Base-by-base conservation (phyloP, 148 eudicot species). In the Rheum nobile region DNA sequence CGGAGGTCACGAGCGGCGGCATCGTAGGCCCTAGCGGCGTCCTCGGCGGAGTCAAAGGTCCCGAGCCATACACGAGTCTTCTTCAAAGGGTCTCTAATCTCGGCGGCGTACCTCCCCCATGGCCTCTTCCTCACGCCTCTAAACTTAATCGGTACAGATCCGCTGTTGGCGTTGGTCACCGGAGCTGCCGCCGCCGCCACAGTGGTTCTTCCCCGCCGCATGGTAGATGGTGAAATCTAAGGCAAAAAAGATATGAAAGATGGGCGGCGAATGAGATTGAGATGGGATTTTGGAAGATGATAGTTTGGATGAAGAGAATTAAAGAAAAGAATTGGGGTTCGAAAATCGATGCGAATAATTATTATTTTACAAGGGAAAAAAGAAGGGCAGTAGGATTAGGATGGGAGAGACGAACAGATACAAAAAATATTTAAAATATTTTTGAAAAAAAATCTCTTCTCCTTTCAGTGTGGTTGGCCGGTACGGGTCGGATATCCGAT, bases 71-170 rank as follows among this genome's bases (percentile, higher is more conserved):
- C 92, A 47, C 96, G 81, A 17, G 89, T 80, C 24, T 90, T 90
- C 75, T 90, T 90, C 87, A 82, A 84, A 1, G 96, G 96, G 79
- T 90, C 92, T 65, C 96, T 81, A 75, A 90, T 90, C 88, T 90
- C 96, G 0, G 96, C 96, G 0, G 92, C 96, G 72, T 77, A 90
- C n/a, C 85, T 73, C 0, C 96, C 96, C 96, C 96, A 90, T 12
- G 96, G 96, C 8, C 96, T 72, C 76, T 86, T 90, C 9, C 96
- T 13, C 1, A 90, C 96, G 1, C 92, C 96, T 0, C 96, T 59
- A 73, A 79, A 90, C 54, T 82, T 83, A 13, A 84, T 68, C 74
- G 77, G 83, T 22, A 35, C 80, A 63, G 88, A 82, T 85, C 85
- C 85, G 48, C 29, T 43, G 77, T 72, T 47, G 67, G 38, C 78